These are phyloP conservation scores for Dendrobium huoshanense DNA, from an alignment of 106 monocot species.

Conservation along the genomic window DNA sequence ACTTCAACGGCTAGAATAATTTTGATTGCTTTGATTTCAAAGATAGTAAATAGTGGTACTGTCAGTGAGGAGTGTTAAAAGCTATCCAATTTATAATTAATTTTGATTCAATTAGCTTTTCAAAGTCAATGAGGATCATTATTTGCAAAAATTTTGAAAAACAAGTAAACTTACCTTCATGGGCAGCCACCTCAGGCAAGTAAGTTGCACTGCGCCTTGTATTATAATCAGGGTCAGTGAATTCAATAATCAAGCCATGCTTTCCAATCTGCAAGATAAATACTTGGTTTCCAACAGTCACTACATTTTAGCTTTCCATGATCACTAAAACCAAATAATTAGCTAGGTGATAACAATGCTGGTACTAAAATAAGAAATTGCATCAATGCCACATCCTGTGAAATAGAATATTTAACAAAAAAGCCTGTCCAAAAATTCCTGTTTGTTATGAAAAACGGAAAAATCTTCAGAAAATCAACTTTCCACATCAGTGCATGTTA, in stretches of 20 bases:
- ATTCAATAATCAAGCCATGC: conserved; percentile 97
- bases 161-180: conserved; percentile 59
- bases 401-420: background rate
- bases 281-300: conserved; percentile 2
- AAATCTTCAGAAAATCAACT: background rate
- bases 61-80: no score
- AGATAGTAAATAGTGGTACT: background rate
- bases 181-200: conserved; percentile 91
- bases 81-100: no score
- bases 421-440: background rate
- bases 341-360: background rate
- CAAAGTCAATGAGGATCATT: background rate
- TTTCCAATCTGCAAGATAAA: conserved; percentile 62
- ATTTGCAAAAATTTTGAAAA: background rate
- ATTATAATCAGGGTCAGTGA: conserved; percentile 81
- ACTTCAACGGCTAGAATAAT: no score
- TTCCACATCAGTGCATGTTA: background rate
- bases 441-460: background rate
- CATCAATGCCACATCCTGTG: background rate
- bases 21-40: no score
- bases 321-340: background rate
- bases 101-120: no score
- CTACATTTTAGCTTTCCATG: background rate
- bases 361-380: background rate
- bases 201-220: conserved; percentile 77